Percentiles rank a stretch among this genome's conserved stretches.
Conservation (phyloP, 1,284 basidiomycete genomes). For the Fomitopsis betulina region DNA sequence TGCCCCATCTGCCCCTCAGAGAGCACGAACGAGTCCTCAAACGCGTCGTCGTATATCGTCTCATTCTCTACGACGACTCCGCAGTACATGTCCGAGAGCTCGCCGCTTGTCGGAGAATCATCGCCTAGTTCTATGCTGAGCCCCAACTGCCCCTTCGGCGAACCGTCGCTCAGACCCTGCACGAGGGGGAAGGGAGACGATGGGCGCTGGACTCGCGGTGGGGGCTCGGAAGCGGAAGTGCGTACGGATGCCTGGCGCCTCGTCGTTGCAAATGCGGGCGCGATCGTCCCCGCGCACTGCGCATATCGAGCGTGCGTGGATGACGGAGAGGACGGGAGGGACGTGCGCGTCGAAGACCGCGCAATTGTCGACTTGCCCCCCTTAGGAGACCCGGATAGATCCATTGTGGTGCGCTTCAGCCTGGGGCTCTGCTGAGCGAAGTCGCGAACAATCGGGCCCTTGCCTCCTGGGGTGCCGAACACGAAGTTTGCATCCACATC, state of each 20-base stretch:
- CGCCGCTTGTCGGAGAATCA: neutral
- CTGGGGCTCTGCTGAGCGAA: neutral
- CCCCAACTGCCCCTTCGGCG: neutral
- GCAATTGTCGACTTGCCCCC: neutral
- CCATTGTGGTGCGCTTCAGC: neutral
- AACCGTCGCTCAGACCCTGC: constrained; percentile 8
- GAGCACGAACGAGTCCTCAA: constrained; percentile 8
- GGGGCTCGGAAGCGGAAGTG: constrained; percentile 6
- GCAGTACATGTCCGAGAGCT: neutral
- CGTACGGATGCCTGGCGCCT: constrained; percentile 4
- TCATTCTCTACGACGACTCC: neutral
- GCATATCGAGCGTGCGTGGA: neutral
- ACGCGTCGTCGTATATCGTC: neutral
- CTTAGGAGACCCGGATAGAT: neutral
- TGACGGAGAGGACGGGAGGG: constrained; percentile 15
- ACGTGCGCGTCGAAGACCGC: constrained; percentile 7
- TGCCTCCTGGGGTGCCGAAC: neutral
- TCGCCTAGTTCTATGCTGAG: neutral
- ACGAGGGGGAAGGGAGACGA: constrained; percentile 14
- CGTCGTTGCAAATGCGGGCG: neutral
- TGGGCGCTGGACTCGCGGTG: constrained; percentile 1
- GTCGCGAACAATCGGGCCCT: neutral
- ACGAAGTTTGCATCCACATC: constrained; percentile 6
- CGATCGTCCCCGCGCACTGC: neutral
- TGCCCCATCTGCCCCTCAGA: constrained; percentile 10